These are phyloP conservation scores for Mycena vulgaris DNA, from an alignment of 768 basidiomycete genomes.

Conservation along the genomic window DNA sequence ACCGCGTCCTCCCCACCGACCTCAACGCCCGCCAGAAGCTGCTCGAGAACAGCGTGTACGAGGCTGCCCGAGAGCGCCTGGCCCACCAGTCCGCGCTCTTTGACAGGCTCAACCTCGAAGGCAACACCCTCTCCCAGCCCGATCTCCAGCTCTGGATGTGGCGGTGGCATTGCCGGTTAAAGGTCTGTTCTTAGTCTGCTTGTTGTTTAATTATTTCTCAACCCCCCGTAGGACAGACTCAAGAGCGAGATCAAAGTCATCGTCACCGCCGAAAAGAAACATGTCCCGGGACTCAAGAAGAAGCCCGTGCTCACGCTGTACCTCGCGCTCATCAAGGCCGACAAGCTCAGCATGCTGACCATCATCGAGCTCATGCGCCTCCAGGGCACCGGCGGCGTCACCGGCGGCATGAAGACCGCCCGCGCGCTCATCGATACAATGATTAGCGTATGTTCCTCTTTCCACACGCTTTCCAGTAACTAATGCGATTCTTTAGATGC, in stretches of 20 bases:
- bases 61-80: slow-evolving; percentile 82
- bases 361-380: slow-evolving; percentile 92
- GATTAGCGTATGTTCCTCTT: no score
- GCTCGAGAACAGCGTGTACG: slow-evolving; percentile 89
- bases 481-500: slow-evolving; percentile 66
- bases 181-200: slow-evolving; percentile 23
- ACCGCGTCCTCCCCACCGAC: slow-evolving; percentile 76
- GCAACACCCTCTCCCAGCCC: slow-evolving; percentile 58
- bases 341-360: slow-evolving; percentile 88
- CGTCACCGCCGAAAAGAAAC: slow-evolving; percentile 50
- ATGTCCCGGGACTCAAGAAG: slow-evolving; percentile 6
- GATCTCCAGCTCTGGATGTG: slow-evolving; percentile 88
- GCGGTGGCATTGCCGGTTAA: slow-evolving; percentile 83
- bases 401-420: slow-evolving; percentile 91
- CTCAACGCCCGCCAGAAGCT: slow-evolving; percentile 82
- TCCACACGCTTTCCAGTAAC: slow-evolving; percentile 16
- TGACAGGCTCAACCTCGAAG: slow-evolving; percentile 69
- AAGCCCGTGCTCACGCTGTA: slow-evolving; percentile 70
- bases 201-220: background rate
- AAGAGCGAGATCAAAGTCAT: slow-evolving; percentile 67
- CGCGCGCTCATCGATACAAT: slow-evolving; percentile 89
- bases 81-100: slow-evolving; percentile 74
- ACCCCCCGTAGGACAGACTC: slow-evolving; percentile 50
- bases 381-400: slow-evolving; percentile 81
- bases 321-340: slow-evolving; percentile 79